A percentile compares a stretch with the other conserved stretches of the same genome.
Evolutionary conservation across 2,329 filamentous ascomycete genomes (phyloP).

Genomic region (Pseudomassariella vexata): DNA sequence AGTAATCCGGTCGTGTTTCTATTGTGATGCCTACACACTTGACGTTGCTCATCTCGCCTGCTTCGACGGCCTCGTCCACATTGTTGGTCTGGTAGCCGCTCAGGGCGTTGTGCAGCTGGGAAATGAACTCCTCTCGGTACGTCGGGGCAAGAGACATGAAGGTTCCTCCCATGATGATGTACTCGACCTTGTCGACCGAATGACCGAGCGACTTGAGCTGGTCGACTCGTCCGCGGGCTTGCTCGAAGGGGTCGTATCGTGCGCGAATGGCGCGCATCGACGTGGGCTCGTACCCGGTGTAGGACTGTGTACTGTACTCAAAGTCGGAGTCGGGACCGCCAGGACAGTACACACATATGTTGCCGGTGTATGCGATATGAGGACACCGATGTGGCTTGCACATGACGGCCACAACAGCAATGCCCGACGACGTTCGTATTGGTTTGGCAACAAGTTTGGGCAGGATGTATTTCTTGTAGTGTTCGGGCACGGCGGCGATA

Average conservation of each 20-base stretch:
- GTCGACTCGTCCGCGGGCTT: slow-evolving; percentile 90
- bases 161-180: slow-evolving; percentile 99
- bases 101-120: slow-evolving; percentile 91
- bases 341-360: slow-evolving; percentile 98
- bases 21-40: slow-evolving; percentile 99
- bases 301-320: slow-evolving; percentile 98
- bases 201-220: slow-evolving; percentile 94
- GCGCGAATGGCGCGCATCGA: slow-evolving; percentile 98
- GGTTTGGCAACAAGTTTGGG: slow-evolving; percentile 96
- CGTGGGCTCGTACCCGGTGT: slow-evolving; percentile 96
- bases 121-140: slow-evolving; percentile 90
- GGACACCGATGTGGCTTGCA: slow-evolving; percentile 98
- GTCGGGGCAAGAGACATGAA: slow-evolving; percentile 93
- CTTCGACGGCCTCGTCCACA: slow-evolving; percentile 91
- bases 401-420: slow-evolving; percentile 98
- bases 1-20: slow-evolving; percentile 95
- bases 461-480: slow-evolving; percentile 98
- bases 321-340: slow-evolving; percentile 97
- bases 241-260: slow-evolving; percentile 95
- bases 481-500: slow-evolving; percentile 96
- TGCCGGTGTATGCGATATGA: slow-evolving; percentile 96
- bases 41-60: slow-evolving; percentile 92
- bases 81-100: slow-evolving; percentile 92
- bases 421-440: slow-evolving; percentile 91
- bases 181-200: slow-evolving; percentile 98